Evolutionary conservation across 305 asterid genomes (phyloP).

Genomic region (Solanum hybrid): DNA sequence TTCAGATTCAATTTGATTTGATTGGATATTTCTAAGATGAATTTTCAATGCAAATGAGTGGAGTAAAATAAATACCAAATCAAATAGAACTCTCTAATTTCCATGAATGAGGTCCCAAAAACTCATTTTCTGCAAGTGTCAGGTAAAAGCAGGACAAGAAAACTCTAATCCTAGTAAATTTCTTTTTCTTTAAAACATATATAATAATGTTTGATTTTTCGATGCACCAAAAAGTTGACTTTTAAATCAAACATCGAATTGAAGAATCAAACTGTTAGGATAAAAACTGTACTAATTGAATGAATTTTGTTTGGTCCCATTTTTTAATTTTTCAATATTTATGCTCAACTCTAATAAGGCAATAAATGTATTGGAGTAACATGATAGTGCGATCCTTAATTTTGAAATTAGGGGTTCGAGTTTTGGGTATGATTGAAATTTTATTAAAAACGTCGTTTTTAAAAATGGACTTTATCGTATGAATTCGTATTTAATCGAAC

Average conservation of each 20-base stretch:
- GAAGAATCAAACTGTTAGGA: background rate
- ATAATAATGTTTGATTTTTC: background rate
- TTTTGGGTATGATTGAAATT: background rate
- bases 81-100: background rate
- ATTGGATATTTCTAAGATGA: background rate
- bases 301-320: background rate
- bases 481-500: background rate
- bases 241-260: background rate
- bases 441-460: rapidly evolving
- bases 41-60: background rate
- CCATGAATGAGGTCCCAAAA: background rate
- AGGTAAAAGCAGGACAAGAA: background rate
- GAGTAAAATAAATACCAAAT: background rate
- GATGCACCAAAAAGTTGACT: background rate
- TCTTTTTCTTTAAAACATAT: background rate
- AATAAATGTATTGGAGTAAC: background rate
- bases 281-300: background rate
- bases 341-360: background rate
- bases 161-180: background rate
- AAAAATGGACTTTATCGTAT: background rate
- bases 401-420: background rate
- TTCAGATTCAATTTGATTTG: background rate
- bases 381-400: background rate
- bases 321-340: background rate
- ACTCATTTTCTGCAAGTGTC: background rate